Conservation (phyloP, 1,139 yeast genomes). For the Yamadazyma pseudoaaseri region DNA sequence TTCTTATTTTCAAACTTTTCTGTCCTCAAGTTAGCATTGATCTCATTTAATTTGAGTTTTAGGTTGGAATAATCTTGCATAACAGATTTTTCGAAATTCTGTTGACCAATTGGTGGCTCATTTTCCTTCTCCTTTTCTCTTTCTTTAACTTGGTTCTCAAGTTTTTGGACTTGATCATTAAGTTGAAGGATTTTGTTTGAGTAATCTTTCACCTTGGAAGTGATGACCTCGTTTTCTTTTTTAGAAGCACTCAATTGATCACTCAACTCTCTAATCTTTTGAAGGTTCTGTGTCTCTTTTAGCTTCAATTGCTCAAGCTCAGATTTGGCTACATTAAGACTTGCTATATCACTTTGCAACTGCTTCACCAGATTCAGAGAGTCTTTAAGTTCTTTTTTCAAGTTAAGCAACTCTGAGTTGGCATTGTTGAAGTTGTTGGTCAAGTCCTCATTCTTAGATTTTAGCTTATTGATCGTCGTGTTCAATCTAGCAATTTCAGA, state of each 20-base stretch:
- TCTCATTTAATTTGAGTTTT: slow-evolving; percentile 53
- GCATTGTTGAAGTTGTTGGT: slow-evolving; percentile 6
- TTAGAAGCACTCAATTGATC: slow-evolving; percentile 3
- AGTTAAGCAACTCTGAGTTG: slow-evolving; percentile 8
- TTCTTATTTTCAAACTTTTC: slow-evolving; percentile 56
- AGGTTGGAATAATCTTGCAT: slow-evolving; percentile 49
- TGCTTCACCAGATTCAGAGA: slow-evolving; percentile 4
- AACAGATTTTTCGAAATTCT: slow-evolving; percentile 20
- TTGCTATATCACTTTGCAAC: slow-evolving; percentile 3
- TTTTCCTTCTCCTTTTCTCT: slow-evolving; percentile 33
- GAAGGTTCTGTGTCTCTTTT: slow-evolving; percentile 9
- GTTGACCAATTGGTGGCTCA: slow-evolving; percentile 25
- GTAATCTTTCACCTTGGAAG: slow-evolving; percentile 25
- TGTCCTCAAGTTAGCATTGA: slow-evolving; percentile 47
- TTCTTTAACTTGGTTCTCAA: slow-evolving; percentile 18
- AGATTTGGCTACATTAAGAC: slow-evolving; percentile 2
- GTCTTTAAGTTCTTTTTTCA: slow-evolving; percentile 12
- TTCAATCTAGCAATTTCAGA: slow-evolving; percentile 13
- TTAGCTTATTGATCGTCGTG: slow-evolving; percentile 11
- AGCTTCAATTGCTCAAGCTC: slow-evolving; percentile 10
- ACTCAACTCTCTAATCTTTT: slow-evolving; percentile 14
- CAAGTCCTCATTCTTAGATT: slow-evolving; percentile 12
- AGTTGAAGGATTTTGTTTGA: slow-evolving; percentile 25
- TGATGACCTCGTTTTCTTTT: slow-evolving; percentile 37
- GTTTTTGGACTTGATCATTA: slow-evolving; percentile 21